Evolutionary conservation across 495 filamentous ascomycete species (phyloP).

Genomic region (Sporormia fimetaria): DNA sequence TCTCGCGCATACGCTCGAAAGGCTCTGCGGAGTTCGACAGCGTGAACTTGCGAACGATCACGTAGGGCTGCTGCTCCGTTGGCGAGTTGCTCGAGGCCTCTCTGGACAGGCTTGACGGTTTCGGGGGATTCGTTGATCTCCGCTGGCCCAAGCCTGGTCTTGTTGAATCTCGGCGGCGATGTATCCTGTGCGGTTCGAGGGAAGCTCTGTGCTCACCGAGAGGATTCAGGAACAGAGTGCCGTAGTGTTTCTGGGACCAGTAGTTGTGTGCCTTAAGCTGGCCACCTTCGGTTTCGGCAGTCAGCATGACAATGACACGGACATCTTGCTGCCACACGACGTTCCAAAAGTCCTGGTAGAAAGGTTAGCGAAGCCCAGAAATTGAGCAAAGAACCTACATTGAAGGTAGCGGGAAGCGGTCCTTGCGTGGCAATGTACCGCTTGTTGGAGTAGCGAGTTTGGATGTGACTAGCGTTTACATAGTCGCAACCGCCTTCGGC

Average conservation of each 20-base stretch:
- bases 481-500: constrained; percentile 76
- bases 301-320: constrained; percentile 88
- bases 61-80: constrained; percentile 52
- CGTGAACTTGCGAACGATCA: constrained; percentile 78
- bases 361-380: constrained; percentile 32
- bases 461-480: constrained; percentile 84
- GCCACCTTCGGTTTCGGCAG: constrained; percentile 88
- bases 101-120: constrained; percentile 10
- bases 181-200: constrained; percentile 46
- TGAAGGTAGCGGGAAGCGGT: constrained; percentile 83
- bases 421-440: constrained; percentile 93
- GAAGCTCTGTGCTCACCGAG: constrained; percentile 72
- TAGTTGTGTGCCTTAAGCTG: constrained; percentile 92
- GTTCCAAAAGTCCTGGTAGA: constrained; percentile 91
- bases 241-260: constrained; percentile 74
- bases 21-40: constrained; percentile 65
- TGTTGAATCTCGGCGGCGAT: constrained; percentile 21
- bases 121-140: constrained; percentile 21
- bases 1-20: constrained; percentile 78
- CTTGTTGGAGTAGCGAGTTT: constrained; percentile 66
- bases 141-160: constrained; percentile 23
- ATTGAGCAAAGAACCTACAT: constrained; percentile 47
- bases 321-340: constrained; percentile 95
- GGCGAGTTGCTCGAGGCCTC: constrained; percentile 20
- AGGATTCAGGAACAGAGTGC: constrained; percentile 60